phyloP scores from a whole-genome alignment of 805 yeast species.

The Monosporozyma unispora region DNA sequence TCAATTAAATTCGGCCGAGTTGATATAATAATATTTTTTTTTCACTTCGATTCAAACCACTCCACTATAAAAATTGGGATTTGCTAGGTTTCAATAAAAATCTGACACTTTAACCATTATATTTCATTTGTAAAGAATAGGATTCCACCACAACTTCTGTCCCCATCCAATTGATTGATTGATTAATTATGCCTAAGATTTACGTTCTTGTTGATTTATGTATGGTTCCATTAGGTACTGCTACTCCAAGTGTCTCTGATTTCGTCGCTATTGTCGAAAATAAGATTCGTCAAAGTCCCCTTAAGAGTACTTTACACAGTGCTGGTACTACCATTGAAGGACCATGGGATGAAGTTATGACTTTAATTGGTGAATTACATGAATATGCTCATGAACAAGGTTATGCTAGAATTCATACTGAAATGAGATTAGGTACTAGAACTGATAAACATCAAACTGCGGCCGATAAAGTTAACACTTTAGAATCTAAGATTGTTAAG shows the following conservation, averaged over 20 bases:
- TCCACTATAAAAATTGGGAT: too few species aligned
- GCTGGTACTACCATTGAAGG: constrained; percentile 92
- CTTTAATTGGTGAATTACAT: constrained; percentile 69
- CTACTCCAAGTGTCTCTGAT: constrained; percentile 67
- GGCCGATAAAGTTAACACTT: constrained; percentile 60
- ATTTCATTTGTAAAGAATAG: too few species aligned
- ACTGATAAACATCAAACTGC: constrained; percentile 66
- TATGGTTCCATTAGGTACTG: constrained; percentile 80
- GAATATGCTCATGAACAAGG: constrained; percentile 63
- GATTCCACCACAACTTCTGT: too few species aligned
- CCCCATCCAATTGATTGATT: neutral
- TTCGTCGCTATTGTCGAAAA: constrained; percentile 66
- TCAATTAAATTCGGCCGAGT: too few species aligned
- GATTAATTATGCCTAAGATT: constrained; percentile 22
- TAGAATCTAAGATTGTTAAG: constrained; percentile 40
- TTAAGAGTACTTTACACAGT: constrained; percentile 68
- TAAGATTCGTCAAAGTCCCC: constrained; percentile 49
- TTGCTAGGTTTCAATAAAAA: too few species aligned
- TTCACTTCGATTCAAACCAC: too few species aligned
- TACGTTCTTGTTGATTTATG: constrained; percentile 82
- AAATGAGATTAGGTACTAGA: constrained; percentile 80
- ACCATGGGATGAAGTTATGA: constrained; percentile 85
- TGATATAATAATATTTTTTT: too few species aligned
- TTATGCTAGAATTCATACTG: constrained; percentile 72
- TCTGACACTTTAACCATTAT: neutral